Evolutionary conservation across 495 filamentous ascomycete species (phyloP).

Genomic region (Copromyces sp.): DNA sequence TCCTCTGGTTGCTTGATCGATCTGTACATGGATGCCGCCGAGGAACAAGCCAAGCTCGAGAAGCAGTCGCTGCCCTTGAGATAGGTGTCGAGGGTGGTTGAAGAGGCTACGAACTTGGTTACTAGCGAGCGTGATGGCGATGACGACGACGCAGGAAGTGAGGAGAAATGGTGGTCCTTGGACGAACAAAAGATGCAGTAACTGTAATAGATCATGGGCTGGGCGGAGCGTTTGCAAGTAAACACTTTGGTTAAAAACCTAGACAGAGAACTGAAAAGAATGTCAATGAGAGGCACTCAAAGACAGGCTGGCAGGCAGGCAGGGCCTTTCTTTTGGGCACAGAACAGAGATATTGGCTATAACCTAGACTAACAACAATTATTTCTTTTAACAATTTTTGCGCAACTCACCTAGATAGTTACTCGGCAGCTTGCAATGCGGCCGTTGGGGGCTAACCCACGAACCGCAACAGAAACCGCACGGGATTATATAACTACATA

Average conservation of each 20-base stretch:
- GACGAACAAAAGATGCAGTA: not conserved
- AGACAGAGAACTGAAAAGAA: not conserved
- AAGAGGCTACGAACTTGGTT: not conserved
- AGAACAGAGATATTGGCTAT: not conserved
- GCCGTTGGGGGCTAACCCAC: no score
- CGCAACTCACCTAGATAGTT: no score
- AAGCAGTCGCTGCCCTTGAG: conserved; percentile 13
- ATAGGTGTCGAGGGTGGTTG: not conserved
- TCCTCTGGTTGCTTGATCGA: conserved; percentile 89
- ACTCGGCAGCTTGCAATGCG: no score
- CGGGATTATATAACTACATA: not conserved
- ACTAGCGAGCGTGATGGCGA: not conserved
- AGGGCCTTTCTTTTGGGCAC: not conserved
- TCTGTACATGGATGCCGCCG: conserved; percentile 78
- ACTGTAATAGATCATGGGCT: not conserved
- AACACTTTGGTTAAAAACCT: not conserved
- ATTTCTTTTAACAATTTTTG: no score
- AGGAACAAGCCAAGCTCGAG: conserved; percentile 29
- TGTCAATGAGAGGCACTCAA: no score
- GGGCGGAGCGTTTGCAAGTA: not conserved
- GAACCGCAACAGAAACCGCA: no score
- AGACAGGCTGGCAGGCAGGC: not conserved
- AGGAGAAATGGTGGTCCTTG: not conserved
- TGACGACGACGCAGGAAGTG: not conserved
- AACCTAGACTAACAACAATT: not conserved